Conservation (phyloP, 2,329 filamentous ascomycete genomes). For the Incumbomyces lentus region DNA sequence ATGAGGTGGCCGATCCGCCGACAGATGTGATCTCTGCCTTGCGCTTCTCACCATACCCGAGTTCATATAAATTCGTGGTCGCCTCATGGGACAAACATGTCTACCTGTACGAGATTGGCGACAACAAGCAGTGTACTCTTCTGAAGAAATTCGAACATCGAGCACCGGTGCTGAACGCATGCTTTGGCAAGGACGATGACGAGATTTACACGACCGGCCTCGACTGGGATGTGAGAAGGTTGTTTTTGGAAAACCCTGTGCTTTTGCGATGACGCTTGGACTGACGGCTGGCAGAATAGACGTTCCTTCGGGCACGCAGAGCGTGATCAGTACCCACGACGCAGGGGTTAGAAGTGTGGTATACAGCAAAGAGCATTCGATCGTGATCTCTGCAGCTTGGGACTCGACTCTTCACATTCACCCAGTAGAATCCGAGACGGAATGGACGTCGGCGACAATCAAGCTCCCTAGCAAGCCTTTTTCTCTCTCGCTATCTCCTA, state of each 20-base stretch:
- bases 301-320: conserved; percentile 60
- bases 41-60: conserved; percentile 68
- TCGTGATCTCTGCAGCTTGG: conserved; percentile 88
- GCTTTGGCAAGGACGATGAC: conserved; percentile 72
- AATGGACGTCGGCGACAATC: conserved; percentile 51
- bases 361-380: conserved; percentile 63
- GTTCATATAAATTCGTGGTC: conserved; percentile 69
- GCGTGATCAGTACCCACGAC: conserved; percentile 65
- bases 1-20: conserved; percentile 71
- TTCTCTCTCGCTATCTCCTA: conserved; percentile 65
- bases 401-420: conserved; percentile 84
- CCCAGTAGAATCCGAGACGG: conserved; percentile 41
- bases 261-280: not conserved
- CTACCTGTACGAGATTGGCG: conserved; percentile 74
- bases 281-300: conserved; percentile 46
- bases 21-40: conserved; percentile 79
- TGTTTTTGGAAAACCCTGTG: conserved; percentile 16
- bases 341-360: conserved; percentile 73
- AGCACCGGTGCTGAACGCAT: conserved; percentile 81
- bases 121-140: conserved; percentile 42
- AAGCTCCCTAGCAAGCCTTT: conserved; percentile 78
- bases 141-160: conserved; percentile 54
- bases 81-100: conserved; percentile 90
- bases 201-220: conserved; percentile 79
- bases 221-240: conserved; percentile 78